Evolutionary conservation across 192 early-diverging fungal genomes (phyloP).

Genomic region (Coemansia sp.): DNA sequence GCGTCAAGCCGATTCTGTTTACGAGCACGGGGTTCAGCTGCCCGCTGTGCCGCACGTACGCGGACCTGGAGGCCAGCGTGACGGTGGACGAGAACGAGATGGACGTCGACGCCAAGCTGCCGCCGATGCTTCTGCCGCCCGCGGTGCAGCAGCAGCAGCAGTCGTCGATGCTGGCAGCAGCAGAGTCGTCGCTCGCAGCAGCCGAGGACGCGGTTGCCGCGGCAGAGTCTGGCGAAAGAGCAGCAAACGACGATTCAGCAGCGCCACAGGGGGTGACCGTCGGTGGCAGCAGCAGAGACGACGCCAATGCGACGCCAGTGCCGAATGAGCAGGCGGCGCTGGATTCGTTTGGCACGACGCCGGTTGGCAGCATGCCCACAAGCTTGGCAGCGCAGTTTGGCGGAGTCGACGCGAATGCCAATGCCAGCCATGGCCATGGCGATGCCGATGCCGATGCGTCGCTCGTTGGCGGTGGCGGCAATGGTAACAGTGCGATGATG

Average conservation of each 20-base stretch:
- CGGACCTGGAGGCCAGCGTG: constrained; percentile 85
- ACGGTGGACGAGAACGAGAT: constrained; percentile 57
- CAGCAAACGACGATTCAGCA: background rate
- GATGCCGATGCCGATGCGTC: constrained; percentile 41
- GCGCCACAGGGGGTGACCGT: background rate
- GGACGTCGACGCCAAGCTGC: constrained; percentile 40
- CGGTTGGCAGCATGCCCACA: constrained; percentile 44
- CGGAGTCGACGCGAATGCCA: background rate
- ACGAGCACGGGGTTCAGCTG: constrained; percentile 80
- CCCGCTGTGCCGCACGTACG: constrained; percentile 90
- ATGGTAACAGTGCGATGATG: no score
- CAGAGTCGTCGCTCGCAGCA: constrained; percentile 11
- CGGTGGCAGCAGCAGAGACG: constrained; percentile 16
- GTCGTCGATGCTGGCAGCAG: background rate
- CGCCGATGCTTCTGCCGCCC: constrained; percentile 25
- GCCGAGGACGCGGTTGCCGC: constrained; percentile 41
- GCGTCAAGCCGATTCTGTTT: constrained; percentile 81
- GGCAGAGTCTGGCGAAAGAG: constrained; percentile 17
- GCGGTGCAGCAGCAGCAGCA: constrained; percentile 18
- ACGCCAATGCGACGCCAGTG: constrained; percentile 52
- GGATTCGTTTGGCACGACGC: constrained; percentile 56
- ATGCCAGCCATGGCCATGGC: no score
- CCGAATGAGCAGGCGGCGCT: constrained; percentile 40
- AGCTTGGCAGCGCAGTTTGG: constrained; percentile 21
- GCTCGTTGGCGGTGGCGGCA: constrained; percentile 25